Base-by-base conservation (phyloP, 2,329 filamentous ascomycete species). In the Verticillium tricorpus region DNA sequence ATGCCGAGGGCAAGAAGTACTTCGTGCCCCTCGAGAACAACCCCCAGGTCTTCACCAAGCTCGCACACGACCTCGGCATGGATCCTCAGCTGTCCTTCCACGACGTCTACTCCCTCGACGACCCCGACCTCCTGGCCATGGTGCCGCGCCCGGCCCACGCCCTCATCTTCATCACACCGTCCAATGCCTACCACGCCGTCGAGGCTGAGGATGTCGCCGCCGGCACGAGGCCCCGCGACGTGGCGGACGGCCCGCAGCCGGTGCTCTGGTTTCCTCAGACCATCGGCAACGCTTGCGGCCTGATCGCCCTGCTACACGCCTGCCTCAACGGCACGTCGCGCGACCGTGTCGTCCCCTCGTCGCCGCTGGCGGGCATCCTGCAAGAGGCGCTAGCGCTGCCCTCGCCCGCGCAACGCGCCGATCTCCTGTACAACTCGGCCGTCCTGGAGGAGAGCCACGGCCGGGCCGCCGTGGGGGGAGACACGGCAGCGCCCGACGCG, bases 231-330 rank as follows among this genome's bases (percentile, higher is more conserved):
- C 67, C 70, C 6, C 28, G 28, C 4, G 28, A 28, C 28, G 28
- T 28, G 28, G 28, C 28, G 5, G 28, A 28, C 28, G 28, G 28
- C 28, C 72, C 76, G 0, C 89, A 93, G 68, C 85, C 89, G 6
- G 86, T 93, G 0, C 78, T 91, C 19, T 96, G 91, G 91, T 95
- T 92, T 77, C 88, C 88, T 70, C 92, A 96, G 74, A 95, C 90
- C 0, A 95, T 96, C 69, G 85, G 87, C 62, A 89, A 95, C 71
- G 90, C 91, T 1, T 96, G 91, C 71, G 92, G 92, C 1, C 82
- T n/a, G 17, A 45, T 45, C 7, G 39, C 15, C 17, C 39, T 93
- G 25, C 74, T 96, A 9, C 92, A 95, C 73, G 85, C 84, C n/a
- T 82, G 90, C 1, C 84, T 84, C 58, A 95, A 95, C 72, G 90